A percentile compares a stretch with the other conserved stretches of the same genome.
phyloP scores from a whole-genome alignment of 805 yeast genomes.

The Tetrapisispora iriomotensis region DNA sequence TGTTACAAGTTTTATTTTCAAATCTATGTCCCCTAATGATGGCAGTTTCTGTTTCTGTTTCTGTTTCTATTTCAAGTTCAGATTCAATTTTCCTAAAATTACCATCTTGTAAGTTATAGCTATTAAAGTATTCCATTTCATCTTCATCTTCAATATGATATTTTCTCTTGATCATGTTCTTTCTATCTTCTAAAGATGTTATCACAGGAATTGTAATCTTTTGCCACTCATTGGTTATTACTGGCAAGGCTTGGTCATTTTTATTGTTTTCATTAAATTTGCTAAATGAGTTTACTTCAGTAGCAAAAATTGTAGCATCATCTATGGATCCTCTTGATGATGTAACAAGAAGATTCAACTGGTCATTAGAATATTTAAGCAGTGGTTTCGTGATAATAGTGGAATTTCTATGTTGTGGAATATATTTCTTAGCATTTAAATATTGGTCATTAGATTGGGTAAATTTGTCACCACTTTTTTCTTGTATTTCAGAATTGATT shows the following conservation, averaged over 20 bases:
- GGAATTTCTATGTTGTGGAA: constrained; percentile 1
- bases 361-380: constrained; percentile 8
- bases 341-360: constrained; percentile 21
- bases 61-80: background rate
- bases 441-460: background rate
- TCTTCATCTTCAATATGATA: constrained; percentile 1
- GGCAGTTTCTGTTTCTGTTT: constrained; percentile 12
- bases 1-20: background rate
- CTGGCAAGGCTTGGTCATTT: constrained; percentile 9
- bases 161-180: constrained; percentile 11
- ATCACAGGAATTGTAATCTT: constrained; percentile 26
- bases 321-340: constrained; percentile 23
- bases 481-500: background rate
- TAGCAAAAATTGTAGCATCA: constrained; percentile 29
- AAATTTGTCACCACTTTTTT: background rate
- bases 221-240: constrained; percentile 18
- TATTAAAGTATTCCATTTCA: background rate
- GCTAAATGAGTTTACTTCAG: constrained; percentile 20
- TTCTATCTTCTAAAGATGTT: constrained; percentile 15
- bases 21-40: constrained; percentile 24
- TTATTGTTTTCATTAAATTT: constrained; percentile 5
- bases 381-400: constrained; percentile 13
- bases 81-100: too few relatives aligned
- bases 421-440: background rate
- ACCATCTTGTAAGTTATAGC: too few relatives aligned